Evolutionary conservation across 1,284 basidiomycete species (phyloP).

Genomic region (Cryptococcus jaspeensis): DNA sequence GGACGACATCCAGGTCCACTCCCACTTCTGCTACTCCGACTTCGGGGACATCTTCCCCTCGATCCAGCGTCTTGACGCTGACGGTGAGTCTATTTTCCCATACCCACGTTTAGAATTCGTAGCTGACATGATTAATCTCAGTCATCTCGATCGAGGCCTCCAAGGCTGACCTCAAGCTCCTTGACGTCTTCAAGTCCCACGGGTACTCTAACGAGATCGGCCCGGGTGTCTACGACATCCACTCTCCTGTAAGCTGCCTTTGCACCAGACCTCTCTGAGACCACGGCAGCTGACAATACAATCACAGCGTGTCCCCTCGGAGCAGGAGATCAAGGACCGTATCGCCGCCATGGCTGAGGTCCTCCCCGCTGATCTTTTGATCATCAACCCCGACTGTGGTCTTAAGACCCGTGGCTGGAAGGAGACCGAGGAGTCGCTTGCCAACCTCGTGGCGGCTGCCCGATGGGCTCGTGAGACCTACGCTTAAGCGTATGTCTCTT

Average conservation of each 20-base stretch:
- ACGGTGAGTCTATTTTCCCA: constrained; percentile 47
- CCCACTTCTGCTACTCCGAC: constrained; percentile 74
- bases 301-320: constrained; percentile 74
- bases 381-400: constrained; percentile 86
- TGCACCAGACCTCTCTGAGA: too few relatives aligned
- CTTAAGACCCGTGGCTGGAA: constrained; percentile 92
- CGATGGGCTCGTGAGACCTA: constrained; percentile 82
- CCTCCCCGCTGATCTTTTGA: constrained; percentile 74
- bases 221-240: constrained; percentile 98
- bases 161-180: constrained; percentile 96
- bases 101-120: background rate
- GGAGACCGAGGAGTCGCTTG: constrained; percentile 84
- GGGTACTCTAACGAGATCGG: constrained; percentile 98
- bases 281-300: too few relatives aligned
- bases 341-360: constrained; percentile 79
- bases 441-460: constrained; percentile 84
- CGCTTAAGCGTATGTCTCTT: constrained; percentile 57
- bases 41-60: constrained; percentile 98
- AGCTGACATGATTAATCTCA: background rate
- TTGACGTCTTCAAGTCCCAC: constrained; percentile 91
- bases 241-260: constrained; percentile 65
- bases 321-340: constrained; percentile 93
- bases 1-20: constrained; percentile 91
- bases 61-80: constrained; percentile 95
- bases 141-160: constrained; percentile 99